Conservation (phyloP, 768 basidiomycete genomes). For the Russula virescens region DNA sequence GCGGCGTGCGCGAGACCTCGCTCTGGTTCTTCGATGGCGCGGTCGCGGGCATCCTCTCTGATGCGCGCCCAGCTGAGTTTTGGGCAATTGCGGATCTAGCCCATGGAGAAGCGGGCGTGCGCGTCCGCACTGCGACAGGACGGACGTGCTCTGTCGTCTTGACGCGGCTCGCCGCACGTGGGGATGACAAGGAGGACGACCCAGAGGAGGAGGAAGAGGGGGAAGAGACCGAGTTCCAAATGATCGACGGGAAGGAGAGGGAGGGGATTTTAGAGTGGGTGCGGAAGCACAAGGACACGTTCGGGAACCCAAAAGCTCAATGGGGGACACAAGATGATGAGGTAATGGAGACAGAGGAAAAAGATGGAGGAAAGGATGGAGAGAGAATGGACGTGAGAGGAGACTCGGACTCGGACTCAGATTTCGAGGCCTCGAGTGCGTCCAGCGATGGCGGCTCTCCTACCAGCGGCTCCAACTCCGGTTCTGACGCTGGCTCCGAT, state of each 20-base stretch:
- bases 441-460: constrained; percentile 39
- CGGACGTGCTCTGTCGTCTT: constrained; percentile 61
- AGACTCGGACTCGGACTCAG: constrained; percentile 22
- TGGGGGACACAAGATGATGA: not conserved
- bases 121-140: constrained; percentile 58
- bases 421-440: constrained; percentile 20
- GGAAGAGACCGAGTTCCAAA: constrained; percentile 60
- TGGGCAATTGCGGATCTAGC: constrained; percentile 61
- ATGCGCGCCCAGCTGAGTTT: constrained; percentile 72
- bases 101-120: constrained; percentile 36
- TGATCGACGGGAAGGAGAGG: constrained; percentile 67
- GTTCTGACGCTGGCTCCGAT: not conserved
- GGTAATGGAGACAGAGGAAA: not conserved
- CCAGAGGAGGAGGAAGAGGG: constrained; percentile 40
- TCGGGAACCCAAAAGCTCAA: constrained; percentile 37
- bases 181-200: constrained; percentile 26
- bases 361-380: not conserved
- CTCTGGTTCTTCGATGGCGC: constrained; percentile 57
- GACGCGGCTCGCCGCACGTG: constrained; percentile 32
- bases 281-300: constrained; percentile 47
- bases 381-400: constrained; percentile 13
- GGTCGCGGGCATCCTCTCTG: constrained; percentile 58
- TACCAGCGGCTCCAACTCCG: constrained; percentile 23
- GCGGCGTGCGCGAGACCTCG: constrained; percentile 63
- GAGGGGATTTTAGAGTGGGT: constrained; percentile 64